phyloP scores from a whole-genome alignment of 1,139 yeast species.

The Scheffersomyces titani region DNA sequence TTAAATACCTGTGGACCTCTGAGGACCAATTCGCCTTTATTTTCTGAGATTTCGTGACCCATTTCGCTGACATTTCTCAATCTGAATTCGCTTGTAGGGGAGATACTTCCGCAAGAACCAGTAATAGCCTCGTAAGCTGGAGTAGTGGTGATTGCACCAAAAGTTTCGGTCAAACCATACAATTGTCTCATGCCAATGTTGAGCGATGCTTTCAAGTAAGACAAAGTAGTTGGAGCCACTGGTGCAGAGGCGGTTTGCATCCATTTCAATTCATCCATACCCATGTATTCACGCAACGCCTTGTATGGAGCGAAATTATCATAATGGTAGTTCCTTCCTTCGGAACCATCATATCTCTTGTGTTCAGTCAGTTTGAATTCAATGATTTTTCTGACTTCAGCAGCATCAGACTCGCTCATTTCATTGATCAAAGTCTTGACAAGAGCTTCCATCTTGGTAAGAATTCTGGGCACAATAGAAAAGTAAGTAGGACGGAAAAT shows the following conservation, averaged over 20 bases:
- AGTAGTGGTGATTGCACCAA: constrained; percentile 15
- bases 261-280: constrained; percentile 20
- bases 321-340: constrained; percentile 9
- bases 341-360: constrained; percentile 10
- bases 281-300: constrained; percentile 12
- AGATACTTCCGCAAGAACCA: constrained; percentile 17
- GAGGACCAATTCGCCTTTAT: constrained; percentile 56
- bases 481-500: constrained; percentile 33
- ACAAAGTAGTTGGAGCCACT: constrained; percentile 16
- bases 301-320: constrained; percentile 12
- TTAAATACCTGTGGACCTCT: constrained; percentile 69
- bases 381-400: constrained; percentile 12
- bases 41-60: constrained; percentile 51
- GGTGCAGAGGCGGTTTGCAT: constrained; percentile 24
- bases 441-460: constrained; percentile 33
- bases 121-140: constrained; percentile 15
- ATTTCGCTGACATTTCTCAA: constrained; percentile 60
- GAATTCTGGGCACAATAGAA: constrained; percentile 41
- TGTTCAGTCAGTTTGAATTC: constrained; percentile 12
- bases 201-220: constrained; percentile 19
- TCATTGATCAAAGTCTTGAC: constrained; percentile 11
- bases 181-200: constrained; percentile 18
- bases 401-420: constrained; percentile 5
- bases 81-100: constrained; percentile 7
- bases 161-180: constrained; percentile 22